These are phyloP conservation scores for Phialocephala sp. DNA, from an alignment of 2,329 filamentous ascomycete species.

Conservation along the genomic window DNA sequence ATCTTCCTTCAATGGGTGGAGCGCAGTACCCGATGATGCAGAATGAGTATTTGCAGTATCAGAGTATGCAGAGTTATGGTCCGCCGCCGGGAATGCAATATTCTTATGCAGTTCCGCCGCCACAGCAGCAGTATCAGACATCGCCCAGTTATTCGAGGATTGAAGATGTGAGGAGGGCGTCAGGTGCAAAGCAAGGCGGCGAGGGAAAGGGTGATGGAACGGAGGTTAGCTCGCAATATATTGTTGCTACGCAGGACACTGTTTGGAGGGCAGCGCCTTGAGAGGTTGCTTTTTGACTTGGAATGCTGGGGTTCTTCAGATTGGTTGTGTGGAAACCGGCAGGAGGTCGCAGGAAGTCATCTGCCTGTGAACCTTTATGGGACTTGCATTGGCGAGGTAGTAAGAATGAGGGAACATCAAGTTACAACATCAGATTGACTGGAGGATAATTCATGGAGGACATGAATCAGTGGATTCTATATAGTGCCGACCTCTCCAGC, in stretches of 20 bases:
- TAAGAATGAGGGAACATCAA: neutral
- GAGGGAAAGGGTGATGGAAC: neutral
- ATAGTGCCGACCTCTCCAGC: neutral
- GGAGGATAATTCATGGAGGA: neutral
- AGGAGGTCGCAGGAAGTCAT: neutral
- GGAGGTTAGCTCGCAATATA: slow-evolving; percentile 24
- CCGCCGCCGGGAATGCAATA: slow-evolving; percentile 9
- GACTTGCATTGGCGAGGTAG: neutral
- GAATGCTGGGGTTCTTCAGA: neutral
- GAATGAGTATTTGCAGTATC: slow-evolving; percentile 2
- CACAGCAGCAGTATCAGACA: neutral
- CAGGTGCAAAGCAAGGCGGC: neutral
- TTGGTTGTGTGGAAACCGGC: neutral
- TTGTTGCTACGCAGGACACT: slow-evolving; percentile 14
- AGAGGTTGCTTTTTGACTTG: neutral
- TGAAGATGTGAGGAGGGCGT: slow-evolving; percentile 24
- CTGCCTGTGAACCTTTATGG: neutral
- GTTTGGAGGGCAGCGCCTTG: slow-evolving; percentile 10
- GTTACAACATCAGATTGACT: neutral
- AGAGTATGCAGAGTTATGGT: neutral
- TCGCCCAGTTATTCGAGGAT: slow-evolving; percentile 18
- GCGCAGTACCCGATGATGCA: neutral
- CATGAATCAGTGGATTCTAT: neutral
- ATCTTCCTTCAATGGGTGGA: neutral
- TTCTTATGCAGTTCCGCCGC: slow-evolving; percentile 2